These are phyloP conservation scores for Cryptosporidium ryanae DNA, from an alignment of 169 alveolate genomes.

Conservation along the genomic window DNA sequence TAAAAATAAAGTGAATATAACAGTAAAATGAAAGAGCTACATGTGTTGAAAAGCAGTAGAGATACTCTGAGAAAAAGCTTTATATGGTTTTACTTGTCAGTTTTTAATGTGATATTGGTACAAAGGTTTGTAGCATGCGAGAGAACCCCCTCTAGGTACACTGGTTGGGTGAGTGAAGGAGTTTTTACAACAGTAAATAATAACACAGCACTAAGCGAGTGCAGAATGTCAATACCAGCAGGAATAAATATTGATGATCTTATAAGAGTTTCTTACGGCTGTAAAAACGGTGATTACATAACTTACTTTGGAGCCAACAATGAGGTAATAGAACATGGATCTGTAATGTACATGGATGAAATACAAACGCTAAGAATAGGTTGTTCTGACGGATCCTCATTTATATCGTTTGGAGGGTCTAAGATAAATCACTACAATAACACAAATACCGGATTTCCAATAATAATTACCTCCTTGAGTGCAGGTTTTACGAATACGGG, in stretches of 20 bases:
- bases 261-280: slow-evolving; percentile 19
- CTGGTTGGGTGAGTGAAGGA: slow-evolving; percentile 72
- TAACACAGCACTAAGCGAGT: slow-evolving; percentile 30
- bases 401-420: slow-evolving; percentile 69
- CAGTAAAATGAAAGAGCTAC: too few relatives aligned
- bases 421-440: slow-evolving; percentile 40
- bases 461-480: slow-evolving; percentile 19
- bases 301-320: slow-evolving; percentile 52
- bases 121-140: not conserved
- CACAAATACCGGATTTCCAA: slow-evolving; percentile 39
- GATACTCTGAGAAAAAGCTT: not conserved
- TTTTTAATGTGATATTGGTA: not conserved
- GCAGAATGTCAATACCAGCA: slow-evolving; percentile 28
- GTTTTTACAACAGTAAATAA: slow-evolving; percentile 8
- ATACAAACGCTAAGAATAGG: slow-evolving; percentile 46
- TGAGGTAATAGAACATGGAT: slow-evolving; percentile 22
- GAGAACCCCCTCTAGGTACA: slow-evolving; percentile 9
- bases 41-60: too few relatives aligned
- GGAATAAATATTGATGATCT: slow-evolving; percentile 17
- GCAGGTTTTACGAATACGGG: slow-evolving; percentile 40
- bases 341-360: slow-evolving; percentile 29
- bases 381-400: slow-evolving; percentile 52
- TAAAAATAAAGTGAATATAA: too few relatives aligned
- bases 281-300: slow-evolving; percentile 25
- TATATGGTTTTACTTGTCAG: not conserved